These are phyloP conservation scores for Stereocaulon alpinum DNA, from an alignment of 495 filamentous ascomycete species.

Conservation along the genomic window DNA sequence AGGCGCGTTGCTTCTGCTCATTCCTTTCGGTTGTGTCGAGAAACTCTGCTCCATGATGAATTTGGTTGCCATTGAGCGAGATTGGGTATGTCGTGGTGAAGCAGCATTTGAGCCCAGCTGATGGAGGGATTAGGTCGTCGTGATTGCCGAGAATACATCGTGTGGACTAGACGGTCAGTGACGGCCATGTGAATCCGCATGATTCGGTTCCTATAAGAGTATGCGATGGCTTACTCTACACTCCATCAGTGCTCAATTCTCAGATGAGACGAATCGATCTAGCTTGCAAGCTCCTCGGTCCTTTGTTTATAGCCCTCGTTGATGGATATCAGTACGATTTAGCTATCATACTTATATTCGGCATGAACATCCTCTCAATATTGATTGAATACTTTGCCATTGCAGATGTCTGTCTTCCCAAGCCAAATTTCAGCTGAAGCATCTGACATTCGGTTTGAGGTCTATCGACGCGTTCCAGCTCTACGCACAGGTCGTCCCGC, in stretches of 20 bases:
- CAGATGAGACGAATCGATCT: slow-evolving; percentile 64
- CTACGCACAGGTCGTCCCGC: slow-evolving; percentile 16
- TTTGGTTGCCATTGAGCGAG: slow-evolving; percentile 46
- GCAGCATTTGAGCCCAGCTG: neutral
- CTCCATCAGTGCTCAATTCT: neutral
- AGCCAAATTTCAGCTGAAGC: neutral
- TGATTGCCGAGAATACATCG: slow-evolving; percentile 22
- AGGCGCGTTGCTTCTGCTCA: slow-evolving; percentile 21
- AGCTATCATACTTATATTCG: slow-evolving; percentile 40
- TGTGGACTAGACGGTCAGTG: slow-evolving; percentile 3
- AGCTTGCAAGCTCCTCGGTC: slow-evolving; percentile 58
- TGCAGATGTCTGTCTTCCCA: slow-evolving; percentile 30
- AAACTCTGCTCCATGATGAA: slow-evolving; percentile 41
- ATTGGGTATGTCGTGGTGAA: slow-evolving; percentile 34
- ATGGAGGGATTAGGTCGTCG: slow-evolving; percentile 24
- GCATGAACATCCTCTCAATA: slow-evolving; percentile 34
- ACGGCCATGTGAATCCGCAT: too few species aligned
- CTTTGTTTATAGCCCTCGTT: slow-evolving; percentile 46
- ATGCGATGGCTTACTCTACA: too few species aligned
- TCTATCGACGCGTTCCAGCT: slow-evolving; percentile 34
- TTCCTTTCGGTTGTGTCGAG: slow-evolving; percentile 39
- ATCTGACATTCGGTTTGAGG: slow-evolving; percentile 16
- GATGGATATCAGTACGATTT: slow-evolving; percentile 34
- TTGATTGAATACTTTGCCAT: slow-evolving; percentile 50
- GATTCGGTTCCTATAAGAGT: too few species aligned